Evolutionary conservation across 2,329 filamentous ascomycete genomes (phyloP), one percentile per base, ranked within the genome.

Genomic region (Mycosphaerelloides madeirae): DNA sequence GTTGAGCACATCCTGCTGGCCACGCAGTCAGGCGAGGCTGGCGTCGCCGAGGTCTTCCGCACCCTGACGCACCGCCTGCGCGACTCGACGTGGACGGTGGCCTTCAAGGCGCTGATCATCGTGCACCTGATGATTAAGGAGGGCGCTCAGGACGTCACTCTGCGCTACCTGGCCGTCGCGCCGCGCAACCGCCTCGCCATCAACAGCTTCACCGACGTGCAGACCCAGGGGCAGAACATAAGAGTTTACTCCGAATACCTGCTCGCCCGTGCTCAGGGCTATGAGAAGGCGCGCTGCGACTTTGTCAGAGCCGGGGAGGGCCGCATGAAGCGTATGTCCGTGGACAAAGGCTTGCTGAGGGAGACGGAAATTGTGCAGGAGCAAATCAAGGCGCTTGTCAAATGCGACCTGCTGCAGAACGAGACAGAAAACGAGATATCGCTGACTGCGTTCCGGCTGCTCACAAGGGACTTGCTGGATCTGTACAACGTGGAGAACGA

Each of bases 41-140:
- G 91, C 56, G 88, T 98, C 48, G 91, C 84, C 48, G 93, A 98
- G 71, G 87, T 98, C 62, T 97, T 98, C 67, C 84, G 93, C 49
- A 87, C 89, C 32, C 75, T 98, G 43, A 89, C 94, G 64, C 81
- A 88, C 65, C 82, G 93, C 41, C 71, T 98, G 55, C 84, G 89
- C 65, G 93, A 98, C 67, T 91, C 91, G 56, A 95, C 93, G 75
- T 98, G 93, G 93, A 98, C 93, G n/a, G 89, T 97, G 46, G 91
- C 95, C 54, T 95, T 96, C 82, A 98, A 98, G 74, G 84, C 88
- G 59, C 75, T 98, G 56, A 95, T 97, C 59, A 93, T 95, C 38
- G 82, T 95, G 36, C 93, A 98, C 67, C 74, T 97, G 50, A 97
- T 98, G 93, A 93, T 98, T 64, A 81, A 93, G 56, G 93, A 98